These are phyloP conservation scores for Nakaseomyces kungkrabaensis DNA, from an alignment of 1,139 yeast species.

Conservation along the genomic window DNA sequence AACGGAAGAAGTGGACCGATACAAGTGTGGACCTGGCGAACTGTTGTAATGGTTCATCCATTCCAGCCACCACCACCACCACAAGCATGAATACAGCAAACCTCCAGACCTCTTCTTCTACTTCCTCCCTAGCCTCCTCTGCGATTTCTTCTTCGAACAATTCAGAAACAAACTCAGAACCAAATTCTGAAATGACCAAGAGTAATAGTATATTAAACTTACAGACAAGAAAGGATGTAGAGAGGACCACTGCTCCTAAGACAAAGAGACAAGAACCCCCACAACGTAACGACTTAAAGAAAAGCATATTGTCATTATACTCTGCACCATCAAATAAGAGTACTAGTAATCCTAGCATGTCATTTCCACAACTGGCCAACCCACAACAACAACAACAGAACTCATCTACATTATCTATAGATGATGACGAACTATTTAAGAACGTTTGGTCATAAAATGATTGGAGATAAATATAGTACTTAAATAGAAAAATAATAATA, in stretches of 20 bases:
- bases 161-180: too few species aligned
- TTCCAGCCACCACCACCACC: neutral
- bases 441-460: slow-evolving; percentile 15
- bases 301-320: slow-evolving; percentile 80
- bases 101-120: neutral
- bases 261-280: slow-evolving; percentile 25
- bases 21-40: slow-evolving; percentile 1
- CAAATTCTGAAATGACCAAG: neutral
- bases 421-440: slow-evolving; percentile 21
- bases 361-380: neutral
- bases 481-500: slow-evolving; percentile 3
- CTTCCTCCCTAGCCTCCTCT: neutral
- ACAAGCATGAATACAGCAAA: neutral
- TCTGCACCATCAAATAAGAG: slow-evolving; percentile 45
- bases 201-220: slow-evolving; percentile 1
- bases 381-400: slow-evolving; percentile 2
- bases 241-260: neutral
- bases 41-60: too few species aligned
- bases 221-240: neutral
- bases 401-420: slow-evolving; percentile 16
- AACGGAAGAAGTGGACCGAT: slow-evolving; percentile 72
- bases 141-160: neutral
- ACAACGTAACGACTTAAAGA: slow-evolving; percentile 74
- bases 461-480: too few species aligned
- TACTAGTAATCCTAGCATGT: too few species aligned